phyloP scores from a whole-genome alignment of 495 filamentous ascomycete species.

The Parachaetomium inaequale region DNA sequence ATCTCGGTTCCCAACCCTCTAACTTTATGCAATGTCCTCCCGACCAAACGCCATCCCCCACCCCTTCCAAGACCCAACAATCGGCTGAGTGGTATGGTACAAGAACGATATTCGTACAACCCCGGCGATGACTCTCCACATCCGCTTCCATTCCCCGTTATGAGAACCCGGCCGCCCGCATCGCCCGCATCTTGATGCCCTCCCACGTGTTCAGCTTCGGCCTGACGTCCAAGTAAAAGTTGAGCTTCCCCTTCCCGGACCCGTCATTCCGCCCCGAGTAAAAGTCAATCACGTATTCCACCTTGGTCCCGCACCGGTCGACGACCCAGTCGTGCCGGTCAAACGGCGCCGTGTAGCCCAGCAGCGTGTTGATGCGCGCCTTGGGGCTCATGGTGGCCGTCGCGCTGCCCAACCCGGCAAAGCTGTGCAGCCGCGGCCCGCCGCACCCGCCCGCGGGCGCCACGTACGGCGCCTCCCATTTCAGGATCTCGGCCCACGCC shows the following conservation, averaged over 20 bases:
- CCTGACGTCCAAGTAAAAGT: slow-evolving; percentile 91
- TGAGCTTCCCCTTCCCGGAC: slow-evolving; percentile 61
- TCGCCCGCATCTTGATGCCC: slow-evolving; percentile 78
- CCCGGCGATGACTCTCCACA: background rate
- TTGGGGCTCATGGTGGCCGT: slow-evolving; percentile 77
- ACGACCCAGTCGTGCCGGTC: slow-evolving; percentile 98
- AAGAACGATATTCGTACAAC: slow-evolving; percentile 4
- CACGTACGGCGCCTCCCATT: slow-evolving; percentile 73
- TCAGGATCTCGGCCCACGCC: slow-evolving; percentile 77
- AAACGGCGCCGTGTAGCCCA: slow-evolving; percentile 89
- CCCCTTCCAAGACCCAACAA: background rate
- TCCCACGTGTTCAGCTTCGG: slow-evolving; percentile 92
- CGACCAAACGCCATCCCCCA: background rate
- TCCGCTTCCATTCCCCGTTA: slow-evolving; percentile 22
- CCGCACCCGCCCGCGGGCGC: slow-evolving; percentile 55
- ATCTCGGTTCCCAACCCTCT: background rate
- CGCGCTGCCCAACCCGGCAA: slow-evolving; percentile 63
- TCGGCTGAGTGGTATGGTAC: slow-evolving; percentile 13
- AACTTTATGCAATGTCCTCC: background rate
- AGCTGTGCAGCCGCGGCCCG: slow-evolving; percentile 79
- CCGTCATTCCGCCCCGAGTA: slow-evolving; percentile 69
- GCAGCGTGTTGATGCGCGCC: slow-evolving; percentile 71
- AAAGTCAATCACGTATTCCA: slow-evolving; percentile 98
- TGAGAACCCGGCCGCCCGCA: slow-evolving; percentile 58
- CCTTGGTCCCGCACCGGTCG: slow-evolving; percentile 79